Base-by-base conservation (phyloP, 83 land plant genomes). In the Isoetes engelmannii region DNA sequence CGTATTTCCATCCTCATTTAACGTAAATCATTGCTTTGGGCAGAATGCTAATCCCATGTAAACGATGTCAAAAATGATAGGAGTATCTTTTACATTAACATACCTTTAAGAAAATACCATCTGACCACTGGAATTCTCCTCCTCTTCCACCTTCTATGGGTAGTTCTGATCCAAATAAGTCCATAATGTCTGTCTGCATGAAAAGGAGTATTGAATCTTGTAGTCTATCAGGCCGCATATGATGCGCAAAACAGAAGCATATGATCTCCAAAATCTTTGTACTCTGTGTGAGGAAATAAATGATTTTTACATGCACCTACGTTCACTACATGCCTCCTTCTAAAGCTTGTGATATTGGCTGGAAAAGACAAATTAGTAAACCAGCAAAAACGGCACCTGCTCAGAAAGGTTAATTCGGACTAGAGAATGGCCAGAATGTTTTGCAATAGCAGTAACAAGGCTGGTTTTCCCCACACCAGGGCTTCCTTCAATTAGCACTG, bases 381-480 rank as follows among this genome's bases (percentile, higher is more conserved):
- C 37, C 37, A 28, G 37, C 37, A 28, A 28, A 28, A 2, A 28
- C 2, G 10, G 62, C 18, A 87, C 97, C 94, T 92, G 97, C 75
- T 95, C 99, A 45, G 99, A 95, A 9, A 95, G 82, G 69, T 95
- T 95, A 43, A 95, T 95, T 41, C 99, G 74, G 9, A 92, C 99
- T 69, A 95, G 83, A 48, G 71, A 60, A 66, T 95, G 89, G 42
- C 91, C 87, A 55, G 99, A 95, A 51, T 68, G 78, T 71, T 81
- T 74, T 4, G 88, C 97, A 47, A 95, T 66, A 6, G 97, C 94
- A 61, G 85, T 78, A 77, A 95, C 84, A 51, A 95, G 72, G 76
- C 99, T 95, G 44, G 99, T 95, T 70, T 95, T 95, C 6, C 99
- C 99, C 70, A 95, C 99, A 37, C 99, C 99, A 51, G 99, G 99